A percentile compares a stretch with the other conserved stretches of the same genome.
Conservation (phyloP, 2,329 filamentous ascomycete genomes). For the Alternaria triticimaculans region DNA sequence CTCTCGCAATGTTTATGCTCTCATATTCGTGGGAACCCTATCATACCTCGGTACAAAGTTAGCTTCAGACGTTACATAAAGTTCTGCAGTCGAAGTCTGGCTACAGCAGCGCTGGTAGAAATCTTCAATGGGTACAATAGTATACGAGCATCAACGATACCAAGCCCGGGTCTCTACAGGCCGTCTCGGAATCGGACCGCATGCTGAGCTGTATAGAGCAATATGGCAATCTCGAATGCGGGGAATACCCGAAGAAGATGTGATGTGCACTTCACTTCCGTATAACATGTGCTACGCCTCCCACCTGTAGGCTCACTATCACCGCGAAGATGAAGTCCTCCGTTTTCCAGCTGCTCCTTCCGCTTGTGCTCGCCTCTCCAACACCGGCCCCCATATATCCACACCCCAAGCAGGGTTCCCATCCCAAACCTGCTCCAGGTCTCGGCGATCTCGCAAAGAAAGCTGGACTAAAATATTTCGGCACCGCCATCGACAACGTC, state of each 20-base stretch:
- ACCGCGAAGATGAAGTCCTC: conserved; percentile 36
- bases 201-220: neutral
- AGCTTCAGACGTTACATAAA: neutral
- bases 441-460: conserved; percentile 63
- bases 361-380: conserved; percentile 23
- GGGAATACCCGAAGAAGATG: neutral
- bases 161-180: neutral
- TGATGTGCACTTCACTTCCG: neutral
- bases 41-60: neutral
- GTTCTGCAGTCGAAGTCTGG: no score
- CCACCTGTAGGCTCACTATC: neutral
- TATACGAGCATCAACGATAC: neutral
- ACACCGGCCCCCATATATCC: conserved; percentile 14
- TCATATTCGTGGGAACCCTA: neutral
- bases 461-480: conserved; percentile 63
- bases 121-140: neutral
- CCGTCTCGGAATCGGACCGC: neutral
- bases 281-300: neutral
- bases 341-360: conserved; percentile 21
- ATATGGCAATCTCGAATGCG: neutral
- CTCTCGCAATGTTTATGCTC: neutral
- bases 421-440: conserved; percentile 25
- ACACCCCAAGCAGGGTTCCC: neutral
- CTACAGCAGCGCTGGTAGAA: neutral
- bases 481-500: conserved; percentile 65